Base-by-base conservation (phyloP, 2,329 filamentous ascomycete genomes). In the Epichloe elymi region DNA sequence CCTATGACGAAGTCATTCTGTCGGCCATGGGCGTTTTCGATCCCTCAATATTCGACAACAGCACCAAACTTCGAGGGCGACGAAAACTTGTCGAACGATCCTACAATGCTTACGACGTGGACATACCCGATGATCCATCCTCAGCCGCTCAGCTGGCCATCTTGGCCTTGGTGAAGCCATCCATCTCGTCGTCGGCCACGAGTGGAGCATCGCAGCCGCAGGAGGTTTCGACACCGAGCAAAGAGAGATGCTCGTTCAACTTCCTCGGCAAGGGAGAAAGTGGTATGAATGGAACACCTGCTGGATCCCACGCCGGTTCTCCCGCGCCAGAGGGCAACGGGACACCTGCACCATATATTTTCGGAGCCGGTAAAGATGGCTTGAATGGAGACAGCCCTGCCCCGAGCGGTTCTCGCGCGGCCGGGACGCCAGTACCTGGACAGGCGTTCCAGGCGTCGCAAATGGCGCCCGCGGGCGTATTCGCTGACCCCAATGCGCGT, bases 11-110 rank as follows among this genome's bases (percentile, higher is more conserved):
- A 66, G 86, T 94, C 20, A 87, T 95, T 59, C 75, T 98, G n/a
- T 86, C 93, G 0, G 86, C 90, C 1, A 88, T 95, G 84, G 90
- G 89, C n/a, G 86, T 90, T 60, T 96, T 94, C 65, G 86, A 91
- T 54, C 91, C 93, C 0, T 73, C 79, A 2, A 85, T 96, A 50
- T 95, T 97, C 58, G 88, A 95, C 63, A 85, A 89, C 59, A 80
- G 77, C 30, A 70, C 78, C 37, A 98, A 98, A 71, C 77, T 97
- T 11, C 72, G 76, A 19, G 84, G 87, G 41, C 82, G 91, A 47
- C 80, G 88, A 57, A 89, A 85, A 61, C 74, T 97, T 20, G 81
- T 97, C 35, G 83, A 88, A 51, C 84, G 87, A 38, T 96, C 91
- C 0, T 89, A 90, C 60, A 95, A 98, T 63, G 82, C 94, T 12